These are phyloP conservation scores for Lathyrus tuberosus DNA, from an alignment of 306 rosid species.

Conservation along the genomic window DNA sequence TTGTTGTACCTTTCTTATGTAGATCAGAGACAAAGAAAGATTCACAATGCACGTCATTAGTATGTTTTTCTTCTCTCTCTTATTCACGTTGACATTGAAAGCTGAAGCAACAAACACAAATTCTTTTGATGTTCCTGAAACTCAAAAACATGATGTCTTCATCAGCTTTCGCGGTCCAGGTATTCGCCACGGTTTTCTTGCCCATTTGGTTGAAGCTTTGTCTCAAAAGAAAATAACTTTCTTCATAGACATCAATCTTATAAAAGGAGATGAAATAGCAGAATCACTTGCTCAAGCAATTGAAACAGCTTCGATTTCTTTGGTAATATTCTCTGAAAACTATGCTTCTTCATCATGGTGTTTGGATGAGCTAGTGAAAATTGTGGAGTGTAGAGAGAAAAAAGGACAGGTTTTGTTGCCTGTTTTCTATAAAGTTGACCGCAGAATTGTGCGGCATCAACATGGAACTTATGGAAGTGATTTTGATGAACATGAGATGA, in stretches of 20 bases:
- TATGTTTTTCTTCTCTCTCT: not conserved
- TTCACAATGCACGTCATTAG: not conserved
- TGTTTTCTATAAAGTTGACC: slow-evolving; percentile 29
- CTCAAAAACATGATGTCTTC: slow-evolving; percentile 19
- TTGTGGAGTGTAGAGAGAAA: slow-evolving; percentile 15
- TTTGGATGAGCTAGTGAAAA: slow-evolving; percentile 33
- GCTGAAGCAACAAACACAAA: not conserved
- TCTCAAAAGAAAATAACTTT: not conserved
- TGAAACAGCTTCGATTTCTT: slow-evolving; percentile 13
- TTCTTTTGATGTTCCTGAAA: not conserved
- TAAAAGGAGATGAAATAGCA: not conserved
- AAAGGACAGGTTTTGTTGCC: slow-evolving; percentile 16
- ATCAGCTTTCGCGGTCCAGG: slow-evolving; percentile 35
- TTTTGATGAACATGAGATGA: slow-evolving; percentile 18
- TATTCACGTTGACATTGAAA: not conserved
- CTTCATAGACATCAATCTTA: not conserved
- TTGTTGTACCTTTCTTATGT: not conserved
- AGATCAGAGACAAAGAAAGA: not conserved
- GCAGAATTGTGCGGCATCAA: slow-evolving; percentile 24
- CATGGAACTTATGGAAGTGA: slow-evolving; percentile 7
- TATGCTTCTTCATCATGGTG: slow-evolving; percentile 37
- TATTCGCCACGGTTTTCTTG: slow-evolving; percentile 6
- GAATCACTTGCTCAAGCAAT: slow-evolving; percentile 19
- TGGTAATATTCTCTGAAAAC: slow-evolving; percentile 24
- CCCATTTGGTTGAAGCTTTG: slow-evolving; percentile 25